phyloP scores from a whole-genome alignment of 2,329 filamentous ascomycete species.

The Colletotrichum theobromicola region DNA sequence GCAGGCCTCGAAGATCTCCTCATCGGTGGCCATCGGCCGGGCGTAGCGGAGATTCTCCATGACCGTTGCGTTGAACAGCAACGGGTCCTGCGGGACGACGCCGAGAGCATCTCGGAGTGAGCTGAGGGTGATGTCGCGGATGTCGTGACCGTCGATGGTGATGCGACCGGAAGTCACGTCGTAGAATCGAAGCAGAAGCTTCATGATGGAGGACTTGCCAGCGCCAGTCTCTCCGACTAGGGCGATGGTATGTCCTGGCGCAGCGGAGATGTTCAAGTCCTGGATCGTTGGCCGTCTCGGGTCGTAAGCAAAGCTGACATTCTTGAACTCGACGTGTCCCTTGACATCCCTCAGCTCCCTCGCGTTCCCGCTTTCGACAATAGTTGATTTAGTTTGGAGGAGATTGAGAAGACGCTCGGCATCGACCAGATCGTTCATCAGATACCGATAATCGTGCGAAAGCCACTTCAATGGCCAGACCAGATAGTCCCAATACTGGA shows the following conservation, averaged over 20 bases:
- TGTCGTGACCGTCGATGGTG: slow-evolving; percentile 23
- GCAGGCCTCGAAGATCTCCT: neutral
- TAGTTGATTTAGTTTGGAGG: slow-evolving; percentile 61
- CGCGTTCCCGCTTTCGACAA: slow-evolving; percentile 53
- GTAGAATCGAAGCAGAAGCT: slow-evolving; percentile 66
- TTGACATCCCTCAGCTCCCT: slow-evolving; percentile 45
- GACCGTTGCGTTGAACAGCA: slow-evolving; percentile 70
- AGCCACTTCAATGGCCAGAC: slow-evolving; percentile 44
- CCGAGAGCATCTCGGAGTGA: slow-evolving; percentile 43
- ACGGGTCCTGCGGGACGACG: slow-evolving; percentile 77
- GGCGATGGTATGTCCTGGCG: slow-evolving; percentile 61
- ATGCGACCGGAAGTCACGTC: slow-evolving; percentile 54
- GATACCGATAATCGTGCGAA: slow-evolving; percentile 18
- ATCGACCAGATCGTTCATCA: slow-evolving; percentile 59
- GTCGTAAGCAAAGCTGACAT: slow-evolving; percentile 63
- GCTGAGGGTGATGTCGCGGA: slow-evolving; percentile 31
- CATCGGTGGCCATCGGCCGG: neutral
- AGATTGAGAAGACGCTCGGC: slow-evolving; percentile 66
- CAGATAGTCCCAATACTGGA: slow-evolving; percentile 64
- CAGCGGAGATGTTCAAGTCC: slow-evolving; percentile 51
- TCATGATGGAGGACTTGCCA: slow-evolving; percentile 67
- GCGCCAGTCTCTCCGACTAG: slow-evolving; percentile 67
- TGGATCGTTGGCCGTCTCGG: slow-evolving; percentile 54
- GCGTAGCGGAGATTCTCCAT: slow-evolving; percentile 67
- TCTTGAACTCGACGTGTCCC: slow-evolving; percentile 58